Base-by-base conservation (phyloP, 73 alveolate species). In the Stentor roeselii region DNA sequence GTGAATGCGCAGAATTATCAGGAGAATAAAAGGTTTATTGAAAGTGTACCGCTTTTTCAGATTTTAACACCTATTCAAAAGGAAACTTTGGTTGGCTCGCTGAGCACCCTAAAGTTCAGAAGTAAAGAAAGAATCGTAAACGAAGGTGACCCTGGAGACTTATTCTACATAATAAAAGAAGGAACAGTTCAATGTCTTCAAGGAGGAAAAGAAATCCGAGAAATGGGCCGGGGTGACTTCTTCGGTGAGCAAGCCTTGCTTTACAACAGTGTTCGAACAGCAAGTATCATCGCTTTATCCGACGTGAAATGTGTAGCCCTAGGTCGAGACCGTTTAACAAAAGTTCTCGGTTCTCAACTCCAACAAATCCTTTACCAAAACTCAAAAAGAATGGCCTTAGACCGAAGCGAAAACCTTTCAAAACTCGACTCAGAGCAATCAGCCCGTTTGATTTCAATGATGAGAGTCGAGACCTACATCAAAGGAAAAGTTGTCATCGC, bases 201-300 rank as follows among this genome's bases (percentile, higher is more conserved):
- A 40, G 93, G 76, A 40, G 93, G 90, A 3, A 87, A 83, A 3
- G 90, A 83, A 78, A 60, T 87, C 3, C 42, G 93, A 50, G 59
- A 87, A 76, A 87, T 87, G 93, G 42, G 74, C 35, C 80, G 39
- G 59, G 90, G 93, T 34, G 93, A 87, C 39, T 83, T 84, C 3
- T 87, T 87, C 84, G 93, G 93, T 27, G 93, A 87, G 50, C 87
- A 83, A 34, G 93, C 93, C 39, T 84, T 87, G 3, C 83, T 82
- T 38, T 78, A 87, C 11, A 87, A 87, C 40, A 76, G 87, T 40
- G 82, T 50, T 35, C 83, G 93, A 85, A 88, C 90, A 31, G 93
- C 93, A 3, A 82, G 89, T 11, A 88, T 87, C 30, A 78, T 83
- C 37, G 93, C 93, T 36, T 75, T 39, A 30, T 83, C 42, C 42